Evolutionary conservation across 352 stramenopile genomes (phyloP).

Genomic region (Globisporangium orthogonon): DNA sequence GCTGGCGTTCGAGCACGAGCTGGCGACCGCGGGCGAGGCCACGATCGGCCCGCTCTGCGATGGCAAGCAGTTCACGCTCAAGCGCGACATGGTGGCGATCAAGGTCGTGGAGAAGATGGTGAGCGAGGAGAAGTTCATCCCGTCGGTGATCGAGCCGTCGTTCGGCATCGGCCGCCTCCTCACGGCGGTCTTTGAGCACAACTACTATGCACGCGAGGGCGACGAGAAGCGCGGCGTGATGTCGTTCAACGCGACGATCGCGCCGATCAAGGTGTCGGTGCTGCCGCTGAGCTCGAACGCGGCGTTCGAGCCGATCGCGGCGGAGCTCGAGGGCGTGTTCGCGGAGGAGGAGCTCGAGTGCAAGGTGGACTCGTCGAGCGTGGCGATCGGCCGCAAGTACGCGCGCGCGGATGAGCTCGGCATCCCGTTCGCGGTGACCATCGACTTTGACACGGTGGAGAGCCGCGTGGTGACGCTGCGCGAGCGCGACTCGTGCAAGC

Average conservation of each 20-base stretch:
- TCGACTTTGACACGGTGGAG: slow-evolving; percentile 96
- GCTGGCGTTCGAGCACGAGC: slow-evolving; percentile 87
- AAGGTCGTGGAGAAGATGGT: slow-evolving; percentile 94
- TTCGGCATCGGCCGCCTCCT: slow-evolving; percentile 98
- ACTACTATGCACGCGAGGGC: slow-evolving; percentile 94
- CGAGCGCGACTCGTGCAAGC: slow-evolving; percentile 95
- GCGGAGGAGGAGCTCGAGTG: slow-evolving; percentile 67
- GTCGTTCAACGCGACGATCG: slow-evolving; percentile 95
- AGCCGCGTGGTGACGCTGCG: slow-evolving; percentile 94
- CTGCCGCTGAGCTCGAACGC: slow-evolving; percentile 89
- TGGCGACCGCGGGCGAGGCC: slow-evolving; percentile 87
- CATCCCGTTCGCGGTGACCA: slow-evolving; percentile 97
- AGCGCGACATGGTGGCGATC: slow-evolving; percentile 93
- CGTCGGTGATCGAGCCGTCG: slow-evolving; percentile 98
- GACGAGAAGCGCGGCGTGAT: slow-evolving; percentile 98
- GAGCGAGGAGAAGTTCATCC: slow-evolving; percentile 97
- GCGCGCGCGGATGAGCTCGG: slow-evolving; percentile 96
- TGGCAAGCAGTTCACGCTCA: slow-evolving; percentile 89
- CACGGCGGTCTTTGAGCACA: slow-evolving; percentile 98
- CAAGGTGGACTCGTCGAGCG: slow-evolving; percentile 94
- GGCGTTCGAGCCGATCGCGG: slow-evolving; percentile 77
- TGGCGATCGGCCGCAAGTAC: slow-evolving; percentile 95
- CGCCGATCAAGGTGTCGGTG: slow-evolving; percentile 98
- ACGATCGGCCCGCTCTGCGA: slow-evolving; percentile 85
- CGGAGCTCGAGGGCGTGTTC: slow-evolving; percentile 71